These are phyloP conservation scores for Lolium rigidum DNA, from an alignment of 176 grass and related monocot species.

Conservation along the genomic window DNA sequence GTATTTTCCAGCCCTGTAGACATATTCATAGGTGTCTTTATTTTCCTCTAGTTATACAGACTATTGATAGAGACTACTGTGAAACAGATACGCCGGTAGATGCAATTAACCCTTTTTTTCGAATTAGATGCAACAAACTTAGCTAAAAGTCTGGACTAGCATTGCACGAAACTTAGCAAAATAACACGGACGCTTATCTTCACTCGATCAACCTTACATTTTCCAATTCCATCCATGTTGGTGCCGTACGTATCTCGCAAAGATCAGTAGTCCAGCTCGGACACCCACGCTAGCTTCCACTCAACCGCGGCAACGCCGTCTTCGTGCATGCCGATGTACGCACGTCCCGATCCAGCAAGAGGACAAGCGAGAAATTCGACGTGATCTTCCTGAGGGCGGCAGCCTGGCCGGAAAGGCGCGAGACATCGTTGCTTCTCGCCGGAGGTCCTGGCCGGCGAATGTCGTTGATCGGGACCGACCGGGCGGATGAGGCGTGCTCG, in stretches of 20 bases:
- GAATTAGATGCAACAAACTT: too few species aligned
- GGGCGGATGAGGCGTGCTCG: neutral
- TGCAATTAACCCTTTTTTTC: too few species aligned
- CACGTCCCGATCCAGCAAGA: conserved; percentile 15
- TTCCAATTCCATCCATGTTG: neutral
- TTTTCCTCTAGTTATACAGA: too few species aligned
- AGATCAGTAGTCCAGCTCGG: conserved; percentile 12
- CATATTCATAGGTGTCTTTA: too few species aligned
- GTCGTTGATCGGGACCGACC: neutral
- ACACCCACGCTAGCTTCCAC: conserved; percentile 27
- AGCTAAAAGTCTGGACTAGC: too few species aligned
- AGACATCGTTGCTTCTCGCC: too few species aligned
- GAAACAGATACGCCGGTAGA: too few species aligned
- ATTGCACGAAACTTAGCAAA: neutral
- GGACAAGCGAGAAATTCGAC: neutral
- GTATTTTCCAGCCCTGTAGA: too few species aligned
- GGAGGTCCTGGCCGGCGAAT: conserved; percentile 36
- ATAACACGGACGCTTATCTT: too few species aligned
- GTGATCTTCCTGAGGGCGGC: conserved; percentile 3
- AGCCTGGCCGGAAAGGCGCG: too few species aligned
- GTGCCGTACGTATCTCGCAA: conserved; percentile 10
- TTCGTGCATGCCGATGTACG: neutral
- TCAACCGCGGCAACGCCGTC: conserved; percentile 23
- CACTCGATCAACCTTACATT: neutral
- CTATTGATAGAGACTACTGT: too few species aligned